Percentiles rank a stretch among this genome's conserved stretches.
phyloP scores from a whole-genome alignment of 495 filamentous ascomycete genomes.

The Staphylotrichum longicolle region DNA sequence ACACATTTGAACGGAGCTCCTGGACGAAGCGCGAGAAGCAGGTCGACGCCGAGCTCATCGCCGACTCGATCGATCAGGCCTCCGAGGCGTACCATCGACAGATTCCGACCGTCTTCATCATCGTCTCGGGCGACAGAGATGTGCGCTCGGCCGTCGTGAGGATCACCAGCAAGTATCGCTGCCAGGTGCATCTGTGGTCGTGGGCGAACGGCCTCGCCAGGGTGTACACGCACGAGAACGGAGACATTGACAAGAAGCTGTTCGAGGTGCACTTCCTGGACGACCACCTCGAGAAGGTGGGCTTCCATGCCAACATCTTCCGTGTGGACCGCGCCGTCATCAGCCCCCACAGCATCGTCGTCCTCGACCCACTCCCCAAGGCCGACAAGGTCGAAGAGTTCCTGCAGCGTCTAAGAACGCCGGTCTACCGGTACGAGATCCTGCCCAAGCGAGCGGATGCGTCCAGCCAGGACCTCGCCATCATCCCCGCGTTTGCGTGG shows the following conservation, averaged over 20 bases:
- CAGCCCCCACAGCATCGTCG: conserved; percentile 14
- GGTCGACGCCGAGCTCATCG: conserved; percentile 17
- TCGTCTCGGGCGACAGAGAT: conserved; percentile 19
- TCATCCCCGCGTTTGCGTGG: conserved; percentile 12
- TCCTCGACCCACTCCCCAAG: conserved; percentile 13
- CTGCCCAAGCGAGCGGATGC: not conserved
- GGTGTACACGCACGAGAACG: not conserved
- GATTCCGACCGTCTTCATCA: conserved; percentile 12
- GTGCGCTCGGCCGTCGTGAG: conserved; percentile 4
- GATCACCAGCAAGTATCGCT: not conserved
- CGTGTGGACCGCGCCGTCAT: conserved; percentile 6
- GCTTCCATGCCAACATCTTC: not conserved
- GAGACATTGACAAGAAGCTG: not conserved
- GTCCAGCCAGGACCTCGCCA: conserved; percentile 14
- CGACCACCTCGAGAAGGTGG: conserved; percentile 11
- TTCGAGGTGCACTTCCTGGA: conserved; percentile 12
- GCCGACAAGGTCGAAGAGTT: conserved; percentile 8
- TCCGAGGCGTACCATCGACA: not conserved
- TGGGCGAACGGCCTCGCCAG: conserved; percentile 16
- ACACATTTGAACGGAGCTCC: conserved; percentile 11
- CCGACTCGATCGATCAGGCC: conserved; percentile 11
- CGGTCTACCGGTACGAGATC: conserved; percentile 10
- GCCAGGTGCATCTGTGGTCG: conserved; percentile 18
- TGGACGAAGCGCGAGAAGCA: conserved; percentile 14
- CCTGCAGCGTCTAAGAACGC: not conserved